These are phyloP conservation scores for Lanmaoa pseudosensibilis DNA, from an alignment of 768 basidiomycete genomes.

Conservation along the genomic window DNA sequence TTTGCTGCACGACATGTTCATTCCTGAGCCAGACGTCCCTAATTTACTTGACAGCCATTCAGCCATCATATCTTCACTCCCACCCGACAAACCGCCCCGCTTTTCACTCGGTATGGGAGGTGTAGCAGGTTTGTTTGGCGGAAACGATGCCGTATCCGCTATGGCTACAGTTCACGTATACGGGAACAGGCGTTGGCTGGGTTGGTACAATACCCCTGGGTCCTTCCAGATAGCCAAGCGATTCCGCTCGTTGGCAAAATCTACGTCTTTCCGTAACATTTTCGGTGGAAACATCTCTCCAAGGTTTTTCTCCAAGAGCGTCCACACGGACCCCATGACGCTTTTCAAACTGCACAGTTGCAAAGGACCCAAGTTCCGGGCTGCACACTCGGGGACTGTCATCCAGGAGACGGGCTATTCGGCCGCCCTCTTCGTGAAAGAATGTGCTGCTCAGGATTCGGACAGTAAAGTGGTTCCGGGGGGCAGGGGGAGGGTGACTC, in stretches of 20 bases:
- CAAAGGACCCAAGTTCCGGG: too few species aligned
- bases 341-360: constrained; percentile 22
- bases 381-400: too few species aligned
- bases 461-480: too few species aligned
- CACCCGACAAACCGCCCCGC: neutral
- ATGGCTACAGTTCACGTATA: constrained; percentile 33
- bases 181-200: constrained; percentile 28
- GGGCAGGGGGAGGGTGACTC: too few species aligned
- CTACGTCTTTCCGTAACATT: neutral
- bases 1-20: neutral
- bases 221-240: constrained; percentile 29
- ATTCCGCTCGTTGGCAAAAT: constrained; percentile 19
- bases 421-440: too few species aligned
- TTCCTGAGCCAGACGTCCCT: neutral
- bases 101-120: constrained; percentile 27
- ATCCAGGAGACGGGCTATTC: too few species aligned
- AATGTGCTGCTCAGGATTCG: too few species aligned
- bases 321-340: constrained; percentile 16
- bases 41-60: neutral
- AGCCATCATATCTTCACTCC: neutral
- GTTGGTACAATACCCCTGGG: constrained; percentile 39
- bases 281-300: neutral
- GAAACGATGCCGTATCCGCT: constrained; percentile 31
- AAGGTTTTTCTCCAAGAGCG: constrained; percentile 11
- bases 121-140: constrained; percentile 30